Evolutionary conservation across 108 stramenopile species (phyloP).

Genomic region (Discostella pseudostelligera): DNA sequence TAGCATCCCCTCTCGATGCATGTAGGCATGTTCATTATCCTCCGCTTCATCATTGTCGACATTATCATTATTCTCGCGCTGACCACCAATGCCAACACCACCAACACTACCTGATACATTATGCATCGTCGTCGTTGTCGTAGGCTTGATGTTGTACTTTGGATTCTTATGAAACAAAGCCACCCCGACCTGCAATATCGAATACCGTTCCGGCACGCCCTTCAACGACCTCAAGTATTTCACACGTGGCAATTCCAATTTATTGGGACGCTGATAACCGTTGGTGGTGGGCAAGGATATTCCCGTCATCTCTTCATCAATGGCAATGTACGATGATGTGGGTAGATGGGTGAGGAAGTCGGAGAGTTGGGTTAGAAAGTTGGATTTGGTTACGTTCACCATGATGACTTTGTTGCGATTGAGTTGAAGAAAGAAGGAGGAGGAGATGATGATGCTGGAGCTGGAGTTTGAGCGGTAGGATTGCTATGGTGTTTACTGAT

Average conservation of each 20-base stretch:
- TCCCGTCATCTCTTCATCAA: conserved; percentile 88
- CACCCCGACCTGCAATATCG: conserved; percentile 78
- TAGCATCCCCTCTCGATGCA: conserved; percentile 45
- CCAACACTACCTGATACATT: too few species aligned
- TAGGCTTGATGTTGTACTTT: conserved; percentile 5
- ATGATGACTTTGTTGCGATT: conserved; percentile 18
- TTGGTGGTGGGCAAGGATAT: conserved; percentile 46
- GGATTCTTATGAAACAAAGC: conserved; percentile 68
- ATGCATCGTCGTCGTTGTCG: not conserved
- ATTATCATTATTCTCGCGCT: not conserved
- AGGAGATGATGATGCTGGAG: not conserved
- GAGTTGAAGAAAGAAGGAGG: not conserved
- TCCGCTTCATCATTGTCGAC: conserved; percentile 1
- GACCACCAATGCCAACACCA: not conserved
- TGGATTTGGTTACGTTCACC: conserved; percentile 62
- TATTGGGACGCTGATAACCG: conserved; percentile 31
- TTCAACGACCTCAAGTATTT: conserved; percentile 53
- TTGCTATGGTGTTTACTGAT: too few species aligned
- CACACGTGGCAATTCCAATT: conserved; percentile 60
- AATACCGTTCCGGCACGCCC: conserved; percentile 63
- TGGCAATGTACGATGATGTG: conserved; percentile 64
- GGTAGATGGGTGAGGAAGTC: conserved; percentile 71
- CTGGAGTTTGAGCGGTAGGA: too few species aligned
- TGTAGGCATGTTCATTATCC: conserved; percentile 36
- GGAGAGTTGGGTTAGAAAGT: conserved; percentile 51